These are phyloP conservation scores for Ustilago esculenta DNA, from an alignment of 1,284 basidiomycete species.

Conservation along the genomic window DNA sequence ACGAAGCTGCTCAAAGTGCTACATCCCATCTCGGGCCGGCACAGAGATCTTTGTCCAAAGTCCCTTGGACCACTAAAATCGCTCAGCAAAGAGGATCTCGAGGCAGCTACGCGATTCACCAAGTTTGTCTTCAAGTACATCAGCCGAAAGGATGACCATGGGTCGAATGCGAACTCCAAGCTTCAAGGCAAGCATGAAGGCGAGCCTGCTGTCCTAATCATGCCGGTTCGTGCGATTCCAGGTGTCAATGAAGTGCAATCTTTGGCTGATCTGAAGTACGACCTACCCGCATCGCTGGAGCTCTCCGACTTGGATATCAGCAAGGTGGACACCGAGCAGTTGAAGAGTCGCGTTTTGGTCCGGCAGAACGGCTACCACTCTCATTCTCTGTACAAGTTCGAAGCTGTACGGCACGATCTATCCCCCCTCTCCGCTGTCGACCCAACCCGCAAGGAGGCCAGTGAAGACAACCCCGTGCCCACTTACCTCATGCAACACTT, in stretches of 20 bases:
- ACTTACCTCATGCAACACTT: conserved; percentile 25
- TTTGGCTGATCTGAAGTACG: conserved; percentile 5
- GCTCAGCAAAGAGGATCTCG: neutral
- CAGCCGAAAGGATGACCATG: conserved; percentile 2
- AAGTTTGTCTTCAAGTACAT: conserved; percentile 12
- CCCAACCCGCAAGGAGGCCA: neutral
- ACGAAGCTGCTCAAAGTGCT: conserved; percentile 20
- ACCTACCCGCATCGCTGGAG: conserved; percentile 4
- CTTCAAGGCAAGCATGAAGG: neutral
- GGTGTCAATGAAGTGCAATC: neutral
- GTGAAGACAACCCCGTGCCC: no score
- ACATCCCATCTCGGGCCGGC: neutral
- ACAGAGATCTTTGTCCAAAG: conserved; percentile 6
- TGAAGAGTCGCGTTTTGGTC: conserved; percentile 7
- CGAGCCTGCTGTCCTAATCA: conserved; percentile 19
- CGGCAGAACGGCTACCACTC: conserved; percentile 22
- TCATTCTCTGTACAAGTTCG: conserved; percentile 9
- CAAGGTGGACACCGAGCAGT: neutral
- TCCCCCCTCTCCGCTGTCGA: conserved; percentile 4
- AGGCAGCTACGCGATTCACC: conserved; percentile 11
- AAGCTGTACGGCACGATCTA: conserved; percentile 4
- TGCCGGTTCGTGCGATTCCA: conserved; percentile 10
- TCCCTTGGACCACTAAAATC: neutral
- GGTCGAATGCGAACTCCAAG: neutral
- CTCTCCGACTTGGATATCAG: neutral